phyloP scores from a whole-genome alignment of 2,329 filamentous ascomycete species.

The Fusarium lyarnte region DNA sequence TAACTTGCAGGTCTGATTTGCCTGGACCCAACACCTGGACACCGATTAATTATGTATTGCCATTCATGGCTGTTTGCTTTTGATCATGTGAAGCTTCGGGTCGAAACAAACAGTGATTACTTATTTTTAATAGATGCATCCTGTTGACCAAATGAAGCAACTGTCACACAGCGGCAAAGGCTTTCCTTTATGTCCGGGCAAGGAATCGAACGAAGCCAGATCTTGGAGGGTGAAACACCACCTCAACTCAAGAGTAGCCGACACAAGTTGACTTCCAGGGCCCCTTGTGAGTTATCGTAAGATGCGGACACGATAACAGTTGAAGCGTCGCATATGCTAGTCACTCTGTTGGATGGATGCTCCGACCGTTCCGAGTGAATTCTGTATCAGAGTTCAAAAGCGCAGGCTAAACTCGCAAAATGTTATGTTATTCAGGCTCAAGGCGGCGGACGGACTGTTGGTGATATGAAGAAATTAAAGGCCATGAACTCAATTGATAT shows the following conservation, averaged over 20 bases:
- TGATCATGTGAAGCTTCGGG: background rate
- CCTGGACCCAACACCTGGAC: background rate
- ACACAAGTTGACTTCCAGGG: background rate
- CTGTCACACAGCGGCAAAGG: conserved; percentile 10
- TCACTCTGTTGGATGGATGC: background rate
- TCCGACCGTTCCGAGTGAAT: conserved; percentile 3
- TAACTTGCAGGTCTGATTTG: conserved; percentile 5
- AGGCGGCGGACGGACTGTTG: background rate
- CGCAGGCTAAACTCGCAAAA: background rate
- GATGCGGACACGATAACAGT: conserved; percentile 21
- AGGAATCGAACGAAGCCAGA: conserved; percentile 22
- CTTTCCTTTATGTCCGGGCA: background rate
- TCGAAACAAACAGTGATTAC: background rate
- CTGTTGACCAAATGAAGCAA: background rate
- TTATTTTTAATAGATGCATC: background rate
- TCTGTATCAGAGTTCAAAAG: background rate
- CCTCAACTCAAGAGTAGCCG: background rate
- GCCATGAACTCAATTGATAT: background rate
- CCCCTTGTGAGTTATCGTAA: conserved; percentile 25
- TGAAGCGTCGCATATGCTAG: conserved; percentile 1
- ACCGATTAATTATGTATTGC: background rate
- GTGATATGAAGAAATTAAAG: conserved; percentile 28
- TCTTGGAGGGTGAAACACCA: conserved; percentile 34
- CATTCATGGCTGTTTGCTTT: background rate
- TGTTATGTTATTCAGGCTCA: background rate